Evolutionary conservation across 768 basidiomycete species (phyloP), one percentile per base, ranked within the genome.

Genomic region (Boletus patriciae): DNA sequence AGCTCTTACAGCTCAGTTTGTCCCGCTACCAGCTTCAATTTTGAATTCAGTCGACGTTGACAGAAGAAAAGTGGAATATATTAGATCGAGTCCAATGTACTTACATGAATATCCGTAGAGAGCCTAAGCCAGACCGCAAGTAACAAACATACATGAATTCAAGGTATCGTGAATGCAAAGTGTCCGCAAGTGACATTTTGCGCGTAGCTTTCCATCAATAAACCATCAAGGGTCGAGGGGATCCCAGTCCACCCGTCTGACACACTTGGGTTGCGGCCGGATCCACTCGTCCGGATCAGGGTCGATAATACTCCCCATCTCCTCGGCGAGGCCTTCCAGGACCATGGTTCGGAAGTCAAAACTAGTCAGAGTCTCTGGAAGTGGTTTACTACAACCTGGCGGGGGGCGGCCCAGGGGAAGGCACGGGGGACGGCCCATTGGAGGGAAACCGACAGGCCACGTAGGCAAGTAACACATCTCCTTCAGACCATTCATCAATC

Each of bases 381-480:
- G n/a, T 4, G n/a, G n/a, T n/a, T n/a, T n/a, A n/a, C n/a, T n/a
- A n/a, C n/a, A n/a, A n/a, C n/a, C n/a, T n/a, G n/a, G n/a, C n/a
- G n/a, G n/a, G n/a, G n/a, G n/a, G n/a, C n/a, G n/a, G n/a, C n/a
- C n/a, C n/a, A n/a, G n/a, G n/a, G n/a, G n/a, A n/a, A n/a, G n/a
- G n/a, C n/a, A n/a, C n/a, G n/a, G n/a, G n/a, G n/a, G n/a, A n/a
- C n/a, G 23, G 51, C 5, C 18, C 3, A 13, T 10, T 38, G 15
- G 19, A 49, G 62, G 62, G 13, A 63, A 63, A 13, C 62, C 53
- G 18, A 29, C 9, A 16, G 62, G 62, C 65, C 64, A 70, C 0
- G 64, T 71, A 46, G 69, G 65, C 18, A 71, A 46, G 33, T 65
- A 70, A 25, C 70, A 70, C 29, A 62, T 62, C 36, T 71, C 68